Evolutionary conservation across 768 basidiomycete species (phyloP).

Genomic region (Boletellus sp.): DNA sequence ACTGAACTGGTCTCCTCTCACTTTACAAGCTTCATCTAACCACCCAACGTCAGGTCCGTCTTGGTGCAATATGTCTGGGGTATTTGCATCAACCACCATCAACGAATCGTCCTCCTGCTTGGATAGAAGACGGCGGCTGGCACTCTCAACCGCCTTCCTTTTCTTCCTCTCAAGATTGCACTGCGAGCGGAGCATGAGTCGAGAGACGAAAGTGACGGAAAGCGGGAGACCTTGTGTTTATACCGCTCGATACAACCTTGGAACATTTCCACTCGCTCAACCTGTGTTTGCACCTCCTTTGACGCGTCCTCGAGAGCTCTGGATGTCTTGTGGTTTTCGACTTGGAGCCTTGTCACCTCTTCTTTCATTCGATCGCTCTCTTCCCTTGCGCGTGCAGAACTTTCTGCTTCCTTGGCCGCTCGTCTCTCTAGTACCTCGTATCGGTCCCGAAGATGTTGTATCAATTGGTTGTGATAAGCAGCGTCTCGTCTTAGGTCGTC

Average conservation of each 20-base stretch:
- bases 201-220: not conserved
- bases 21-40: constrained; percentile 27
- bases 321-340: constrained; percentile 21
- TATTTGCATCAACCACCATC: constrained; percentile 28
- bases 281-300: constrained; percentile 12
- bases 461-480: constrained; percentile 4
- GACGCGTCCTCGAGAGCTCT: constrained; percentile 14
- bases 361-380: constrained; percentile 16
- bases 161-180: constrained; percentile 25
- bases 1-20: constrained; percentile 25
- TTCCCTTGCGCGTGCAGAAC: constrained; percentile 3
- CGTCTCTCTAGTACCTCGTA: constrained; percentile 12
- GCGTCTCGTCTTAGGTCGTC: constrained; percentile 5
- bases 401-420: constrained; percentile 6
- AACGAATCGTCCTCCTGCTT: constrained; percentile 28
- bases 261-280: constrained; percentile 23
- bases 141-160: constrained; percentile 20
- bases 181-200: constrained; percentile 9
- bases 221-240: constrained; percentile 21
- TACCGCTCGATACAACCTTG: constrained; percentile 17
- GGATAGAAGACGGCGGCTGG: constrained; percentile 1
- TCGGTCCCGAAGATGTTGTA: constrained; percentile 15
- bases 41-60: constrained; percentile 18
- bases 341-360: constrained; percentile 20
- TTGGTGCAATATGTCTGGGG: constrained; percentile 18